Conservation (phyloP, 208 protist genomes). For the Wallacemonas sp. region DNA sequence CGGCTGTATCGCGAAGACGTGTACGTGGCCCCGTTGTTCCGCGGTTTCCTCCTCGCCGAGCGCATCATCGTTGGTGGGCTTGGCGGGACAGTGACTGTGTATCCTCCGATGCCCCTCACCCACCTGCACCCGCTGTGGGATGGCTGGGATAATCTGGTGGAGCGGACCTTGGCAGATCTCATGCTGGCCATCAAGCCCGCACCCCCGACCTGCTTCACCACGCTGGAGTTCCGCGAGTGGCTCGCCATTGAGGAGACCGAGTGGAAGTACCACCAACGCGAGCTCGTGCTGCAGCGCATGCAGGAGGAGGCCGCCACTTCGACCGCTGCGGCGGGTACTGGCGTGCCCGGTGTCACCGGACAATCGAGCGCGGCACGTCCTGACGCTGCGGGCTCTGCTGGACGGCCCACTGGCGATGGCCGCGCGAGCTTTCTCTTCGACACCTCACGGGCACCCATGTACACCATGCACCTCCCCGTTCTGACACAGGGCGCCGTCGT, state of each 20-base stretch:
- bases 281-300: conserved; percentile 15
- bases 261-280: conserved; percentile 68
- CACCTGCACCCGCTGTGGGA: conserved; percentile 93
- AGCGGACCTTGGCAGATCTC: conserved; percentile 65
- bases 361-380: conserved; percentile 14
- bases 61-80: conserved; percentile 92
- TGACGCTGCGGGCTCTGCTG: background rate
- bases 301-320: background rate
- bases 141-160: conserved; percentile 77
- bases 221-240: conserved; percentile 82
- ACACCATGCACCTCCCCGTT: conserved; percentile 18
- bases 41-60: conserved; percentile 98
- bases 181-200: conserved; percentile 53
- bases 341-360: background rate
- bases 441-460: background rate
- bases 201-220: conserved; percentile 46
- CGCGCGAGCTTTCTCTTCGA: background rate
- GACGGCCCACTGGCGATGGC: background rate
- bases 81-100: conserved; percentile 93
- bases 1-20: conserved; percentile 94
- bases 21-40: conserved; percentile 96
- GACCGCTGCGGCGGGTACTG: background rate
- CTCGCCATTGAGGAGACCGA: conserved; percentile 60
- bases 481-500: conserved; percentile 34
- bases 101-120: conserved; percentile 91